Evolutionary conservation across 2,329 filamentous ascomycete genomes (phyloP), one percentile per base, ranked within the genome.

Genomic region (Fusarium sp.): DNA sequence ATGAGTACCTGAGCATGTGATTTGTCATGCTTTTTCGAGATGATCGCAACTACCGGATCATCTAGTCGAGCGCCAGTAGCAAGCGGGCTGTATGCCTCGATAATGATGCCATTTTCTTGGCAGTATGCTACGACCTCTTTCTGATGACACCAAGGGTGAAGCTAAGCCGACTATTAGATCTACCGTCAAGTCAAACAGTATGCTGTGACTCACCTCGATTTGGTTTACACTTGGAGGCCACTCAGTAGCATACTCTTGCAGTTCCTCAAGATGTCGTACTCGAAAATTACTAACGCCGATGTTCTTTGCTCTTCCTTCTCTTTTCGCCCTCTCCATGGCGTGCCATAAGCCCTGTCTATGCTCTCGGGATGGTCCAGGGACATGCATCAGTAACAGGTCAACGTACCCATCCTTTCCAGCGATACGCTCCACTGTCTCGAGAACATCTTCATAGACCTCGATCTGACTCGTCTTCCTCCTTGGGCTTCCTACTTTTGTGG

Each of bases 251-350:
- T 88, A 90, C 28, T 78, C 77, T 77, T 88, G 90, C 82, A 93
- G 84, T 78, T 91, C 89, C 74, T 93, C 87, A 25, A 93, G 86
- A 74, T 92, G 88, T 44, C 85, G 83, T 49, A 89, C 85, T 4
- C 89, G 89, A 72, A 87, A 93, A 75, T 93, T 93, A 77, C 89
- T 91, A 54, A 93, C 90, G 0, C 91, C 91, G 72, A 93, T 92
- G 39, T 84, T 85, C 78, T 84, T 88, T 43, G 87, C 84, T 69
- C 84, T 87, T 7, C 89, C 90, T 68, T 89, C 85, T 16, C 82
- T 80, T 62, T 88, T 81, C 42, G 91, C 77, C 75, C 81, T 86
- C 79, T 93, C 90, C 72, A 93, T 79, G 2, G 88, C 89, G 63
- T 83, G 80, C 90, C 90, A 93, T 76, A 93, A 81, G 67, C 86